phyloP scores from a whole-genome alignment of 2,329 filamentous ascomycete genomes.

The Truncatella angustata region DNA sequence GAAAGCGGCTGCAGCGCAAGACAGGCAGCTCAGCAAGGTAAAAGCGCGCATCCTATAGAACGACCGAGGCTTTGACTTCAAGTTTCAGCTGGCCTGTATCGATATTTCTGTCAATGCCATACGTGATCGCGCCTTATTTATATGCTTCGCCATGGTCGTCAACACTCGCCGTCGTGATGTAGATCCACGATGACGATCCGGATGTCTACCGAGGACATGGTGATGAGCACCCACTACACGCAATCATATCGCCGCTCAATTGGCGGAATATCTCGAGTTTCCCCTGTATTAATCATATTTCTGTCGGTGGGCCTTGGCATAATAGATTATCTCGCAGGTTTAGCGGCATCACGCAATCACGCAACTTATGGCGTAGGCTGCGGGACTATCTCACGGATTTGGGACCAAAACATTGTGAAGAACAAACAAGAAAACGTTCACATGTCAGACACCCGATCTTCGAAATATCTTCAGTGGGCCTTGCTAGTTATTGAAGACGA shows the following conservation, averaged over 20 bases:
- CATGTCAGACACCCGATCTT: too few species aligned
- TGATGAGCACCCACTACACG: constrained; percentile 1
- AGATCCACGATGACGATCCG: background rate
- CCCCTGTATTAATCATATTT: background rate
- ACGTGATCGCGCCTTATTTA: too few species aligned
- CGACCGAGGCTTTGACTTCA: background rate
- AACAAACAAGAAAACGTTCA: too few species aligned
- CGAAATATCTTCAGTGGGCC: too few species aligned
- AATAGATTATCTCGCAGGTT: background rate
- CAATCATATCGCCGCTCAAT: background rate
- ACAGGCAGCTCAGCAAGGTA: background rate
- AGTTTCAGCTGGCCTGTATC: too few species aligned
- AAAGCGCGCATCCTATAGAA: background rate
- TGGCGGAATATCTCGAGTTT: background rate
- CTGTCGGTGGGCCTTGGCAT: background rate
- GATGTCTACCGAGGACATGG: background rate
- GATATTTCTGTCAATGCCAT: too few species aligned
- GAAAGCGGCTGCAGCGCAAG: background rate
- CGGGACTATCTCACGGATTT: too few species aligned
- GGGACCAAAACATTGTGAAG: too few species aligned
- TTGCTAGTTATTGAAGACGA: too few species aligned
- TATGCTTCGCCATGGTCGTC: too few species aligned
- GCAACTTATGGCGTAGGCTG: background rate
- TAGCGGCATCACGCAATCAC: background rate
- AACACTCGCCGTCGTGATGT: background rate